A percentile compares a stretch with the other conserved stretches of the same genome.
phyloP scores from a whole-genome alignment of 2,329 filamentous ascomycete genomes.

The Colletotrichum liaoningense region DNA sequence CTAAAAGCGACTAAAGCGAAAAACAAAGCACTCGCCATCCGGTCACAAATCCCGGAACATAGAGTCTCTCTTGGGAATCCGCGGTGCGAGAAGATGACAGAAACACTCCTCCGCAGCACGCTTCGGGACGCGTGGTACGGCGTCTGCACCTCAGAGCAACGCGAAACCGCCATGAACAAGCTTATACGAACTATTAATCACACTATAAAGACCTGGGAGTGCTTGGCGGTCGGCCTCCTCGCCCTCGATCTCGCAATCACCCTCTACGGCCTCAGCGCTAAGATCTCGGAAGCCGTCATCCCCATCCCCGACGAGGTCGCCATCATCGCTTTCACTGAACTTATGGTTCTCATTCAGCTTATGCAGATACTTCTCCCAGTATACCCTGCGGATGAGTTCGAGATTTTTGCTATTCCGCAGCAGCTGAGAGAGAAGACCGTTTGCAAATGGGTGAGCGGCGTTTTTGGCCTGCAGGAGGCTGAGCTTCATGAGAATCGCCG shows the following conservation, averaged over 20 bases:
- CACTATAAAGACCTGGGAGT: constrained; percentile 5
- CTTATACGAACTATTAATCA: not conserved
- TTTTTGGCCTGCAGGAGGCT: constrained; percentile 9
- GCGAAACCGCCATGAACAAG: not conserved
- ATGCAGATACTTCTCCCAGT: constrained; percentile 6
- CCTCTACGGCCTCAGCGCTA: constrained; percentile 14
- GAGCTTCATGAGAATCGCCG: not conserved
- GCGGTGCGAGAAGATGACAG: not conserved
- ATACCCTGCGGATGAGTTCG: not conserved
- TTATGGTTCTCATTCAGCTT: constrained; percentile 8
- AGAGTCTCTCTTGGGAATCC: not conserved
- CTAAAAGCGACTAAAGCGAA: too few species aligned
- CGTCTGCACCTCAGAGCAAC: too few species aligned
- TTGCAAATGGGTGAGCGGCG: constrained; percentile 8
- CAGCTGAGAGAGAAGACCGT: not conserved
- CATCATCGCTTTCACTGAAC: constrained; percentile 15
- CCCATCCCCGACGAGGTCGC: not conserved
- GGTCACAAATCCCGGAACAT: not conserved
- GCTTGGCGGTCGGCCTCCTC: not conserved
- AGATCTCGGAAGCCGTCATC: constrained; percentile 7
- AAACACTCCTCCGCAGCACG: not conserved
- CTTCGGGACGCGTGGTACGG: not conserved
- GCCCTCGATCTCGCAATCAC: constrained; percentile 10
- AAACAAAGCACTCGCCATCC: not conserved
- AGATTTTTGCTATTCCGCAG: not conserved